Conservation (phyloP, 768 basidiomycete species). For the Lanmaoa rubissima region DNA sequence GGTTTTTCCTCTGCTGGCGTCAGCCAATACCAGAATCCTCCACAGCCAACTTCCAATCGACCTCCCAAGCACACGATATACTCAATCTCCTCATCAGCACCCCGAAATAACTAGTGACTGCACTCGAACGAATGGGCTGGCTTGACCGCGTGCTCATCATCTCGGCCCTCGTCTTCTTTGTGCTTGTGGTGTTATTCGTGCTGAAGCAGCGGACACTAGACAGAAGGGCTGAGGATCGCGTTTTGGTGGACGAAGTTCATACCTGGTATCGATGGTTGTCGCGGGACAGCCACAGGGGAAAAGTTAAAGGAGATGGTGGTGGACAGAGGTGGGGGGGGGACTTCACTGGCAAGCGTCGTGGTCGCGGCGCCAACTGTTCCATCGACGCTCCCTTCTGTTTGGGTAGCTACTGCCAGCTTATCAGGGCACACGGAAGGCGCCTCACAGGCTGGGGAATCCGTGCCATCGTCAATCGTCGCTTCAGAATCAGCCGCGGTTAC, state of each 20-base stretch:
- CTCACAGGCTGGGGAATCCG: background rate
- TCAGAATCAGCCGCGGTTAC: background rate
- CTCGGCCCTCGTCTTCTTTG: constrained; percentile 77
- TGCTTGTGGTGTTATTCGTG: constrained; percentile 81
- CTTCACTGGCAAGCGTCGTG: constrained; percentile 8
- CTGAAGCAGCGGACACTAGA: constrained; percentile 86
- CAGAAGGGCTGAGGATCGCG: constrained; percentile 68
- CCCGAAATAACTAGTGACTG: constrained; percentile 82
- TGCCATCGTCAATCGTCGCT: background rate
- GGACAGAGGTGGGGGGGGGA: background rate
- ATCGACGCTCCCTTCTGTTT: constrained; percentile 12
- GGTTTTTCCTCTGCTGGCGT: background rate
- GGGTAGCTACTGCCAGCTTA: constrained; percentile 4
- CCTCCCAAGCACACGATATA: constrained; percentile 74
- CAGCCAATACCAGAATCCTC: constrained; percentile 57
- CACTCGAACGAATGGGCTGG: constrained; percentile 89
- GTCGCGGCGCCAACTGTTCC: background rate
- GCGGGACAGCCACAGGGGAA: background rate
- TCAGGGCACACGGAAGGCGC: background rate
- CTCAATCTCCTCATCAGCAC: constrained; percentile 69
- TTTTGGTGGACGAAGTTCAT: constrained; percentile 87
- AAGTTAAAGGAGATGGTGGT: constrained; percentile 5
- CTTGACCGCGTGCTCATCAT: constrained; percentile 87
- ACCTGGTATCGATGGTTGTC: constrained; percentile 34
- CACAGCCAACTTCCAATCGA: constrained; percentile 68